phyloP scores from a whole-genome alignment of 1,284 basidiomycete species.

The Testicularia cyperi region DNA sequence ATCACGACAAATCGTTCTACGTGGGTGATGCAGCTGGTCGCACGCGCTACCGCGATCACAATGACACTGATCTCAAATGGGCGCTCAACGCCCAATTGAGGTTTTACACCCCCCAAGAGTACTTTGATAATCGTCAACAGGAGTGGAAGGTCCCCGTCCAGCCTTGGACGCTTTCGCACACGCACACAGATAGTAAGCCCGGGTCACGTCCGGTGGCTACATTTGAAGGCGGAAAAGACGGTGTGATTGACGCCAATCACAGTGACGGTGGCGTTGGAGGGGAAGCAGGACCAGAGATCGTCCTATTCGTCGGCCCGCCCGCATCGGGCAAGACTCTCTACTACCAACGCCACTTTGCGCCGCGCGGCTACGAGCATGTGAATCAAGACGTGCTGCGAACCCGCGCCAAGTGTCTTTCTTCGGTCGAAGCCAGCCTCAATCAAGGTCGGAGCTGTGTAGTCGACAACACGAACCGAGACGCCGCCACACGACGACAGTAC shows the following conservation, averaged over 20 bases:
- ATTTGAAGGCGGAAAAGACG: background rate
- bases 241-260: background rate
- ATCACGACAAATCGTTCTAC: conserved; percentile 38
- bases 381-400: conserved; percentile 67
- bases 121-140: conserved; percentile 42
- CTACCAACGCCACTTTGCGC: conserved; percentile 71
- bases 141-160: conserved; percentile 13
- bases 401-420: conserved; percentile 73
- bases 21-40: conserved; percentile 58
- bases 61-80: conserved; percentile 56
- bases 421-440: conserved; percentile 67
- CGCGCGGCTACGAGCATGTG: conserved; percentile 67
- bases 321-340: conserved; percentile 84
- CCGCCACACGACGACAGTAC: conserved; percentile 32
- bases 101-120: conserved; percentile 56
- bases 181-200: too few relatives aligned
- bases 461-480: conserved; percentile 49
- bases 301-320: conserved; percentile 85
- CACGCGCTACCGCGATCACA: conserved; percentile 33
- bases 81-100: conserved; percentile 50
- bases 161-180: too few relatives aligned
- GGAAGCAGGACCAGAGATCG: conserved; percentile 63
- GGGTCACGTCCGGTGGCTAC: too few relatives aligned
- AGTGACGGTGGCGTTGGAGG: conserved; percentile 1
- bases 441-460: conserved; percentile 51